These are phyloP conservation scores for Tinospora cordifolia DNA, from an alignment of 164 flowering plant species.

Conservation along the genomic window DNA sequence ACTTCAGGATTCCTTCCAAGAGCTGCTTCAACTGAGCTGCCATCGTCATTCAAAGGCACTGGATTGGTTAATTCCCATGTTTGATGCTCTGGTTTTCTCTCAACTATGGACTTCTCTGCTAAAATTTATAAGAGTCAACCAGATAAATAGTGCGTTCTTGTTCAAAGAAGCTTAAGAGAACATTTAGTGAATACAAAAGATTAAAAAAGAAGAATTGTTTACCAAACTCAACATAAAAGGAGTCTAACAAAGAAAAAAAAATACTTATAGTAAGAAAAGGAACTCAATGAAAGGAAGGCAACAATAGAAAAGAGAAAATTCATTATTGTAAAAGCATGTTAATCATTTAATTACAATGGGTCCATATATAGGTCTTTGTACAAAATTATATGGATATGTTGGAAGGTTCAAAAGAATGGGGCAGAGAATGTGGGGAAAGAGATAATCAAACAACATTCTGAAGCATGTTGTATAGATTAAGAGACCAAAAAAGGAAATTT, in stretches of 20 bases:
- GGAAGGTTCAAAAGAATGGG: not conserved
- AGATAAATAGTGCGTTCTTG: slow-evolving; percentile 6
- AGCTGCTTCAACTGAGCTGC: slow-evolving; percentile 33
- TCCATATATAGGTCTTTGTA: not conserved
- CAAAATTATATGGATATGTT: not conserved
- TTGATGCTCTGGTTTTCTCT: slow-evolving; percentile 26
- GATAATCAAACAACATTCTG: not conserved
- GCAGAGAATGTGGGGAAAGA: not conserved
- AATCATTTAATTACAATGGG: not conserved
- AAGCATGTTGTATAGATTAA: not conserved
- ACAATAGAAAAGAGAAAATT: not conserved
- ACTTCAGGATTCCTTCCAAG: slow-evolving; percentile 60
- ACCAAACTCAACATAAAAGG: not conserved
- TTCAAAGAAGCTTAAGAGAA: not conserved
- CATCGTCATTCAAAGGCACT: slow-evolving; percentile 47
- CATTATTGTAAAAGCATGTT: not conserved
- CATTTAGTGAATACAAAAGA: not conserved
- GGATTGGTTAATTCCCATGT: slow-evolving; percentile 54
- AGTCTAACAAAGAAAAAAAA: not conserved
- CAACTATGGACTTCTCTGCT: slow-evolving; percentile 46
- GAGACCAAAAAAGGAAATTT: not conserved
- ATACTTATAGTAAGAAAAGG: not conserved
- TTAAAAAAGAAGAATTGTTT: not conserved
- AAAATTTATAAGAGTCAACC: slow-evolving; percentile 9
- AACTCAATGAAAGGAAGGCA: not conserved